Conservation (phyloP, 2,329 filamentous ascomycete species). For the Exophiala aquamarina region DNA sequence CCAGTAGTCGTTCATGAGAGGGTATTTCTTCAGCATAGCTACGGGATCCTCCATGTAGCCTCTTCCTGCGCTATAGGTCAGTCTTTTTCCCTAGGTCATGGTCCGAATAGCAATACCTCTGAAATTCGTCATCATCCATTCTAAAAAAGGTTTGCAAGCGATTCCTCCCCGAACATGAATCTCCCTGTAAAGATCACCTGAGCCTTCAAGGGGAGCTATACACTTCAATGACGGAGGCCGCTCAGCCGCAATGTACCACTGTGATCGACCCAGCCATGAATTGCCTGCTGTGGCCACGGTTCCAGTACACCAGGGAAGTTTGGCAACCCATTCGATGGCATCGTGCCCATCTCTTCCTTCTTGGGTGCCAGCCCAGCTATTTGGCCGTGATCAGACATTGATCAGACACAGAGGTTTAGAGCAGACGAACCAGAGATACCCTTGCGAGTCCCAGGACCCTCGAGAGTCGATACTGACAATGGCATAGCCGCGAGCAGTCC, state of each 20-base stretch:
- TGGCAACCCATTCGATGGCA: slow-evolving; percentile 42
- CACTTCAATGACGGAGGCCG: slow-evolving; percentile 43
- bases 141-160: neutral
- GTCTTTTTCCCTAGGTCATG: neutral
- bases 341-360: slow-evolving; percentile 49
- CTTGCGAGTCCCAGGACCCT: slow-evolving; percentile 29
- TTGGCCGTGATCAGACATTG: neutral
- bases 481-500: slow-evolving; percentile 30
- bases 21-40: slow-evolving; percentile 42
- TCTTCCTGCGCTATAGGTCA: neutral
- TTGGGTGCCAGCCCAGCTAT: slow-evolving; percentile 39
- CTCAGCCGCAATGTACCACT: slow-evolving; percentile 44
- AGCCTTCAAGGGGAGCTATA: slow-evolving; percentile 51
- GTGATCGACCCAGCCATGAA: slow-evolving; percentile 42
- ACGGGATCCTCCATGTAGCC: slow-evolving; percentile 39
- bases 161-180: slow-evolving; percentile 45
- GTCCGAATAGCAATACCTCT: neutral
- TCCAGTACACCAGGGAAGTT: slow-evolving; percentile 47
- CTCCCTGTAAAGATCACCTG: slow-evolving; percentile 48
- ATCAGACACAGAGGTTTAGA: neutral
- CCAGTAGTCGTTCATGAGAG: slow-evolving; percentile 32
- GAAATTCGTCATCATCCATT: neutral
- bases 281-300: slow-evolving; percentile 46
- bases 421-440: slow-evolving; percentile 27
- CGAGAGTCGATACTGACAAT: slow-evolving; percentile 32